Evolutionary conservation across 2,329 filamentous ascomycete species (phyloP), one percentile per base, ranked within the genome.

Genomic region (Aspergillus ustus): DNA sequence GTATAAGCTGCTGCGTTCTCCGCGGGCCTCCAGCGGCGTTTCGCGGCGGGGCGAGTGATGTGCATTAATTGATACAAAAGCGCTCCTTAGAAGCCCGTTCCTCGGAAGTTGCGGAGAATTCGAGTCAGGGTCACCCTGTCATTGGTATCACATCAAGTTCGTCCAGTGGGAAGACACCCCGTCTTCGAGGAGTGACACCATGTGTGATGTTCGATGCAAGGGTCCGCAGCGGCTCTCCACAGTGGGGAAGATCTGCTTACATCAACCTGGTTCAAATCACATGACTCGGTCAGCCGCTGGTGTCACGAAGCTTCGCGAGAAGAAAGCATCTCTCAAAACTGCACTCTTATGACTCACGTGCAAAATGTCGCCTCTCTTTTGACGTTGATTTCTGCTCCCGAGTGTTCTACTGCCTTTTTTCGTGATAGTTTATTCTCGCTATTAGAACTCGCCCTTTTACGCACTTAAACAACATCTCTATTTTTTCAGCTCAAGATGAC

Each of bases 401-500:
- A 45, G 22, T 59, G n/a, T 57, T 29, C 56, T 25, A 22, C 40
- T n/a, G 52, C 19, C n/a, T 54, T 8, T 54, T 8, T 22, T 31
- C 17, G 20, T 43, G 11, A n/a, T 46, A 45, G 11, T 19, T 19
- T 3, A 22, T 31, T 45, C n/a, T 22, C 25, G n/a, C 28, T 22
- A 40, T 31, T 37, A 51, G 46, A 57, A 34, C 48, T 49, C 43
- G 45, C 46, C 46, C 45, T 51, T 31, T 29, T 45, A 19, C 25
- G 22, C 22, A 40, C 49, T 44, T 49, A 31, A 31, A 37, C 49
- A 57, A 46, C 34, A 28, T 37, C 31, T 11, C 44, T 20, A n/a
- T 48, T 28, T 45, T 62, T 22, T 50, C 22, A 6, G 34, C 61
- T 46, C 65, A 69, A 68, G 52, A 69, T 69, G 67, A 67, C 60